phyloP scores from a whole-genome alignment of 306 rosid species.

The Malus orientalis region DNA sequence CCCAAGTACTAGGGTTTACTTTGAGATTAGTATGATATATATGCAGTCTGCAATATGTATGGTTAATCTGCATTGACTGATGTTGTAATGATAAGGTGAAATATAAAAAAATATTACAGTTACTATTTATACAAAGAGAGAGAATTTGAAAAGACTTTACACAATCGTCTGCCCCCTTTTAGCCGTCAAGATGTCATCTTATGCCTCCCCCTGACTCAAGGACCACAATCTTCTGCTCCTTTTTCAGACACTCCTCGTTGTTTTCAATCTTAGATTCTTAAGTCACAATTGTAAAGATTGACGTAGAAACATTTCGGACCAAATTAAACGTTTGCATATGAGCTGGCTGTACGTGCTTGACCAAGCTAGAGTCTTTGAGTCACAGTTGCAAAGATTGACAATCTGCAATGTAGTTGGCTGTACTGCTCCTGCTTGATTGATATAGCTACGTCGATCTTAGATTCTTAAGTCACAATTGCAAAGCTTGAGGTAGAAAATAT shows the following conservation, averaged over 20 bases:
- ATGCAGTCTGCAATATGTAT: not conserved
- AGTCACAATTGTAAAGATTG: not conserved
- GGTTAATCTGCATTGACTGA: not conserved
- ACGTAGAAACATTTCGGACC: not conserved
- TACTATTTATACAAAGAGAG: not conserved
- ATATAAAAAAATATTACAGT: not conserved
- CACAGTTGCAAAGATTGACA: not conserved
- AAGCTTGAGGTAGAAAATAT: not conserved
- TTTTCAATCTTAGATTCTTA: not conserved
- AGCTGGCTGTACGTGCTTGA: not conserved
- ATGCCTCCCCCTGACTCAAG: not conserved
- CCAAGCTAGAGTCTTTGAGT: not conserved
- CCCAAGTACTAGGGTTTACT: not conserved
- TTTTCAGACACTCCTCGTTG: not conserved
- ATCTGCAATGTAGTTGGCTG: not conserved
- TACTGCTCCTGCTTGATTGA: not conserved
- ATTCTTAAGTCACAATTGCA: too few species aligned
- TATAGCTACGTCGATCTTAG: not conserved
- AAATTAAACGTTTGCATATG: not conserved
- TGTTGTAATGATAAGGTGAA: not conserved
- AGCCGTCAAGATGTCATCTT: conserved; percentile 21
- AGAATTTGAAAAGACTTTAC: not conserved
- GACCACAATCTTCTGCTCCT: not conserved
- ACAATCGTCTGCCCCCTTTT: not conserved
- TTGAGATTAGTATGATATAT: not conserved